Evolutionary conservation across 2,329 filamentous ascomycete species (phyloP), one percentile per base, ranked within the genome.

Genomic region (Neonectria sp.): DNA sequence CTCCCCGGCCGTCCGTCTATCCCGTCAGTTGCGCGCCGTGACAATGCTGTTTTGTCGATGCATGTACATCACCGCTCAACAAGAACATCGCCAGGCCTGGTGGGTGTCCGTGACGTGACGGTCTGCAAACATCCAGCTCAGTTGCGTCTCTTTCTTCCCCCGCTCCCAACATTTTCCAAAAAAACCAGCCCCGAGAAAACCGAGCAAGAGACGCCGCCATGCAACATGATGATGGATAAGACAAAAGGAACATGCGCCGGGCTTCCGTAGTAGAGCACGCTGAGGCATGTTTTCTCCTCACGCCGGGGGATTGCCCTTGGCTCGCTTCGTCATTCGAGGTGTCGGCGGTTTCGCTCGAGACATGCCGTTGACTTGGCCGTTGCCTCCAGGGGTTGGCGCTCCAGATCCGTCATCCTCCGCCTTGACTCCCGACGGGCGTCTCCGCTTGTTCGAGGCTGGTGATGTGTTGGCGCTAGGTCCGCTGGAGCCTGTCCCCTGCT

Each of bases 401-500:
- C 81, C 83, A 37, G 83, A 80, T 7, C 81, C 82, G 27, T 89
- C 87, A 12, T 90, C 88, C 68, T 90, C 88, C 5, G 80, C 78
- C 80, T 90, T 90, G 24, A 90, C 86, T 4, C 84, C 85, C 0
- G 88, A 90, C 1, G 87, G 86, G 33, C 88, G 83, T 72, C 88
- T 80, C 60, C 88, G 82, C 79, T 90, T 90, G 71, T 89, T 89
- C 37, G 86, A 88, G 27, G 87, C 85, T 45, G 89, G 89, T 35
- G 88, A 90, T 6, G 90, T 92, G 79, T 91, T 92, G 63, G 90
- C 89, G 75, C 89, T 92, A 7, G 89, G 89, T 2, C 89, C 90
- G 76, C 88, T 90, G 11, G 90, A 91, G 77, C 83, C 89, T 35
- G 90, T 91, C 45, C 90, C 90, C 76, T 92, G 90, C 77, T 92